These are phyloP conservation scores for Aciculoconidium aculeatum DNA, from an alignment of 805 yeast genomes.

Conservation along the genomic window DNA sequence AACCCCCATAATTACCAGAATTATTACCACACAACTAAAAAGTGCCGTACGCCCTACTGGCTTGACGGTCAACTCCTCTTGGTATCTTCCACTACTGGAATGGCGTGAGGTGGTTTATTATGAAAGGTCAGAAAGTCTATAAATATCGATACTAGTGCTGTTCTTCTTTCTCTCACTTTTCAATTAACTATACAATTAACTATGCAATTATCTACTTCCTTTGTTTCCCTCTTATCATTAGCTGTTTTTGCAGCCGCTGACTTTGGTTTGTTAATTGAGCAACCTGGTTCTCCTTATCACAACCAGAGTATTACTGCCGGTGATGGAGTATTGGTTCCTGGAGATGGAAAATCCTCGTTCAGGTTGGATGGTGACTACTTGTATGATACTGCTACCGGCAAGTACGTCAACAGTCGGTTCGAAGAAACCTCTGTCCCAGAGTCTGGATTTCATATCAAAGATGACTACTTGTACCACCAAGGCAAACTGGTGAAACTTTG, in stretches of 20 bases:
- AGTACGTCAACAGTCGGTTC: neutral
- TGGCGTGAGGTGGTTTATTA: too few species aligned
- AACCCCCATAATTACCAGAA: too few species aligned
- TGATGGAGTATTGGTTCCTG: conserved; percentile 1
- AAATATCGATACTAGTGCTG: too few species aligned
- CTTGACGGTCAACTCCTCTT: too few species aligned
- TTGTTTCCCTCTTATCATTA: too few species aligned
- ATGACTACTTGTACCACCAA: neutral
- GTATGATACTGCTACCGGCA: neutral
- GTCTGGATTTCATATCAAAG: neutral
- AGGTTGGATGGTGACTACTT: conserved; percentile 1
- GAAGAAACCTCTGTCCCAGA: neutral
- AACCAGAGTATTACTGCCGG: neutral
- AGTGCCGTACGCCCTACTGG: too few species aligned
- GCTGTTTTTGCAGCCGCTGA: conserved; percentile 1
- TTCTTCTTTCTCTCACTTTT: neutral
- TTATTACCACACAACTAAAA: too few species aligned
- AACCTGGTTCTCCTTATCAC: conserved; percentile 1
- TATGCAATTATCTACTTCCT: neutral
- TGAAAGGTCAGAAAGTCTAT: too few species aligned
- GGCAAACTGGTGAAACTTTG: conserved; percentile 1
- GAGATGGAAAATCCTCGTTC: neutral
- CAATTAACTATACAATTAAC: too few species aligned
- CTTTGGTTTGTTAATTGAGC: conserved; percentile 1
- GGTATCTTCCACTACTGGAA: too few species aligned